A percentile compares a stretch with the other conserved stretches of the same genome.
Conservation (phyloP, 169 alveolate species). For the Prorocentrum cordatum region DNA sequence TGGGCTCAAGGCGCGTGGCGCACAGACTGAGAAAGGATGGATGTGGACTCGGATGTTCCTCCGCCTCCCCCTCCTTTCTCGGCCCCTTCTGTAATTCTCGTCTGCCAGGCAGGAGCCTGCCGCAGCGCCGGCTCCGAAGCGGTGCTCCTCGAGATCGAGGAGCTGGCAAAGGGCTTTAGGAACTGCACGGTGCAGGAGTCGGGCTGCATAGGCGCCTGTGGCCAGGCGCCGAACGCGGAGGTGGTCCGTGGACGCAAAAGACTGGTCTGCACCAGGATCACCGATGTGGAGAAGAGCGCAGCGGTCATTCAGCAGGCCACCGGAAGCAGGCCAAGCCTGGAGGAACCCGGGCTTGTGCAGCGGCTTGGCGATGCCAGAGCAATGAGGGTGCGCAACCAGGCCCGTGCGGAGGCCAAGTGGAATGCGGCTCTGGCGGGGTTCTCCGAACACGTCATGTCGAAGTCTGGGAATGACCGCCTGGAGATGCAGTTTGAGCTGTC, state of each 20-base stretch:
- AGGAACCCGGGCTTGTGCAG: slow-evolving; percentile 3
- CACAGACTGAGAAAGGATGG: no score
- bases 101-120: slow-evolving; percentile 39
- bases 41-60: no score
- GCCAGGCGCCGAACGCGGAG: background rate
- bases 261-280: background rate
- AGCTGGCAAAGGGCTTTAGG: background rate
- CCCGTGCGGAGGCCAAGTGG: slow-evolving; percentile 1
- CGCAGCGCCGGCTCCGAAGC: slow-evolving; percentile 19
- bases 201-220: background rate
- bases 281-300: background rate
- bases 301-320: background rate
- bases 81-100: background rate
- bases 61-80: background rate
- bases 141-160: slow-evolving; percentile 15
- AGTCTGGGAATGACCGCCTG: background rate
- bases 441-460: background rate
- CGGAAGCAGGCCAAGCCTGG: background rate
- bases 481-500: background rate
- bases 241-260: background rate
- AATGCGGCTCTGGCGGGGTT: slow-evolving; percentile 8
- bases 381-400: background rate
- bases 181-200: background rate
- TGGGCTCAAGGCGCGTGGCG: no score
- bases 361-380: background rate